A percentile compares a stretch with the other conserved stretches of the same genome.
These are phyloP conservation scores for Zalaria sp. DNA, from an alignment of 2,329 filamentous ascomycete species.

Conservation along the genomic window DNA sequence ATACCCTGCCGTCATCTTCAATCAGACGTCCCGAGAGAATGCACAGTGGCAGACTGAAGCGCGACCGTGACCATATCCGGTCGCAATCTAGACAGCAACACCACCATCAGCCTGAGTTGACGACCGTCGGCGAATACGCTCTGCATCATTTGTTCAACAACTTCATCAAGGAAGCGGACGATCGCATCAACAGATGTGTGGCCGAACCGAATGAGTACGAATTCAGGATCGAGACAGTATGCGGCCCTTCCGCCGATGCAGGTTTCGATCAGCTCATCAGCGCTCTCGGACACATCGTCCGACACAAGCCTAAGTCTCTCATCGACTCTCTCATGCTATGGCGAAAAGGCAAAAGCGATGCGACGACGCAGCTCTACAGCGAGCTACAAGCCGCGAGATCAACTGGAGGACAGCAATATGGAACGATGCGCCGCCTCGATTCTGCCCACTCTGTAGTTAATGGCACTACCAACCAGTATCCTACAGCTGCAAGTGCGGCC, in stretches of 20 bases:
- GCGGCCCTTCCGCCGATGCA: constrained; percentile 75
- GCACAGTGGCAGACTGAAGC: constrained; percentile 46
- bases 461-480: constrained; percentile 5
- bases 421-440: constrained; percentile 5
- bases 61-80: constrained; percentile 61
- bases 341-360: constrained; percentile 91
- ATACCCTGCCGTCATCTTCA: background rate
- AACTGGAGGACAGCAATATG: background rate
- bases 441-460: constrained; percentile 5
- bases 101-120: constrained; percentile 57
- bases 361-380: constrained; percentile 36
- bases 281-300: constrained; percentile 85
- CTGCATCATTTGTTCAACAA: constrained; percentile 93
- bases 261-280: constrained; percentile 89
- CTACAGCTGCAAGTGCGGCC: constrained; percentile 2
- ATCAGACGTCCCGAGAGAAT: constrained; percentile 26
- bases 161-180: constrained; percentile 92
- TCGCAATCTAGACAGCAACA: constrained; percentile 53
- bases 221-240: constrained; percentile 75
- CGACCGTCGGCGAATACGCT: constrained; percentile 95
- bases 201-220: constrained; percentile 66
- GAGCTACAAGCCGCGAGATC: constrained; percentile 10
- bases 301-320: constrained; percentile 82
- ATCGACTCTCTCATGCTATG: constrained; percentile 98
- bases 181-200: constrained; percentile 83